A percentile compares a stretch with the other conserved stretches of the same genome.
Conservation (phyloP, 2,329 filamentous ascomycete species). For the Trichoderma atroviride region DNA sequence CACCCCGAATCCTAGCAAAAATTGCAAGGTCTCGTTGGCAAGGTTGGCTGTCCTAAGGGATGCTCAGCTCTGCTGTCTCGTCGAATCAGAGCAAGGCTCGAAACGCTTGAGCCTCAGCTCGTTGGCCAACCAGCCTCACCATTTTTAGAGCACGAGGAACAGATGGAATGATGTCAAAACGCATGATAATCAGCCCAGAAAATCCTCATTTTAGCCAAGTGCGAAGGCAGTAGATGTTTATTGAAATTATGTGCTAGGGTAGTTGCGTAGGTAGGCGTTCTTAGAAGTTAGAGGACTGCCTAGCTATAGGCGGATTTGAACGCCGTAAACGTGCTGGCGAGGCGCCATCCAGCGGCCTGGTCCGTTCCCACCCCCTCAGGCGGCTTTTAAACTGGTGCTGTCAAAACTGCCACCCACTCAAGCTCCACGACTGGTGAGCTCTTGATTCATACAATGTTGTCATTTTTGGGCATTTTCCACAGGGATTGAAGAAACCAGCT, state of each 20-base stretch:
- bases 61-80: slow-evolving; percentile 13
- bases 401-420: not conserved
- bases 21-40: not conserved
- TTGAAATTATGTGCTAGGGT: not conserved
- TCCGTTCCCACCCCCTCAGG: slow-evolving; percentile 3
- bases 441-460: not conserved
- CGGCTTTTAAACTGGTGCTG: not conserved
- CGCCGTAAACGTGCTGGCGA: not conserved
- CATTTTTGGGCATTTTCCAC: not conserved
- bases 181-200: not conserved
- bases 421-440: not conserved
- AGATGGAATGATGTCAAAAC: not conserved
- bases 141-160: not conserved
- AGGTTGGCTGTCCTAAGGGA: not conserved
- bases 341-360: not conserved
- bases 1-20: not conserved
- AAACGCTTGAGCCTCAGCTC: slow-evolving; percentile 8
- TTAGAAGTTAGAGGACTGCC: not conserved
- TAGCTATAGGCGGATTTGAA: not conserved
- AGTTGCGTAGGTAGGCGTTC: not conserved
- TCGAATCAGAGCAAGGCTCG: slow-evolving; percentile 10
- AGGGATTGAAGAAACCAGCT: not conserved
- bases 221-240: not conserved
- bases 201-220: not conserved
- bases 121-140: not conserved